Conservation (phyloP, 2,329 filamentous ascomycete species). For the Rachicladosporium sp. region DNA sequence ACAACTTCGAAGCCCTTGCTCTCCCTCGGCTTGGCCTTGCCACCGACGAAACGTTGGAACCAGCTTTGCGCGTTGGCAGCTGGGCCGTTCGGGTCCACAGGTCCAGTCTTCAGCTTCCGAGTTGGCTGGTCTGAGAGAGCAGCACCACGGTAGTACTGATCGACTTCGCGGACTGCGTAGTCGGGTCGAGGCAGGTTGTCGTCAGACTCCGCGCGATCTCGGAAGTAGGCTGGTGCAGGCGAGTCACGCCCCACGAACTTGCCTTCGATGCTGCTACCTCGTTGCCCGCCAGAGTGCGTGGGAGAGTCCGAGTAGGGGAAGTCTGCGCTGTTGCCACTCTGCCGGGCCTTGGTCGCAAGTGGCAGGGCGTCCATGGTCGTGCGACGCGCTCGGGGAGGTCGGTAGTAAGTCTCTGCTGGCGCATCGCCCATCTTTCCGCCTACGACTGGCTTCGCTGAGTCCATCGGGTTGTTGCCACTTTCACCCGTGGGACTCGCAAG, state of each 20-base stretch:
- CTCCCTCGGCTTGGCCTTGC: slow-evolving; percentile 67
- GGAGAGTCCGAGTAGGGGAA: slow-evolving; percentile 32
- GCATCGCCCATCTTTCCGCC: slow-evolving; percentile 9
- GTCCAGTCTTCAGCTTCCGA: slow-evolving; percentile 80
- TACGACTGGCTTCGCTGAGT: slow-evolving; percentile 34
- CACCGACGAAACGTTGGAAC: slow-evolving; percentile 59
- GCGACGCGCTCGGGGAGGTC: slow-evolving; percentile 62
- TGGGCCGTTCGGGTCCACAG: slow-evolving; percentile 84
- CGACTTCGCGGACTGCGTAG: slow-evolving; percentile 86
- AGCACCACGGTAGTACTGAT: slow-evolving; percentile 92
- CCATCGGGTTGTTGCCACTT: slow-evolving; percentile 1
- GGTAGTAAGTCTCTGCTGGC: slow-evolving; percentile 66
- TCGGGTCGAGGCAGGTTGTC: slow-evolving; percentile 50
- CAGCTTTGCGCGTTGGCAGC: slow-evolving; percentile 82
- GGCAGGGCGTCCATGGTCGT: slow-evolving; percentile 44
- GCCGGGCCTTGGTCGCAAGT: slow-evolving; percentile 31
- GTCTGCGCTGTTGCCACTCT: slow-evolving; percentile 30
- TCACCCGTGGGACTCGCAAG: slow-evolving; percentile 27
- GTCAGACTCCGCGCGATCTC: slow-evolving; percentile 41
- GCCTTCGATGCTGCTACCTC: slow-evolving; percentile 20
- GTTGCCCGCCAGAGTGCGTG: slow-evolving; percentile 11
- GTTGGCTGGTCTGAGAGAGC: slow-evolving; percentile 71
- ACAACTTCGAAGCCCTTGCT: slow-evolving; percentile 92
- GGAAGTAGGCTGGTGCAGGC: slow-evolving; percentile 41
- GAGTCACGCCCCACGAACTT: slow-evolving; percentile 30